Evolutionary conservation across 306 rosid genomes (phyloP).

Genomic region (Cercis canadensis): DNA sequence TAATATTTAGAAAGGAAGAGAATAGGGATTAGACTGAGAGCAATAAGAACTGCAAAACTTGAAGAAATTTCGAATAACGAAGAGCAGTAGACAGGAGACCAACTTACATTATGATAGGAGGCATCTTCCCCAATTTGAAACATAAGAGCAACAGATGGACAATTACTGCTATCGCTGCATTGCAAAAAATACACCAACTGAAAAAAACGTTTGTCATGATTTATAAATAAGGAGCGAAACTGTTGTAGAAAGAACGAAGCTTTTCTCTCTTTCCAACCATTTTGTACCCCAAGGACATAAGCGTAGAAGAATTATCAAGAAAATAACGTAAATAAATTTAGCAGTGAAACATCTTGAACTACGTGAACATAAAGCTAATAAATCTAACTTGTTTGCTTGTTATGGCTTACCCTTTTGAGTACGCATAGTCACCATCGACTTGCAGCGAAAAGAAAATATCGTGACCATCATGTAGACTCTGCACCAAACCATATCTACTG

Average conservation of each 20-base stretch:
- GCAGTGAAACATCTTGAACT: not conserved
- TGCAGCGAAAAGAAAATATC: conserved; percentile 81
- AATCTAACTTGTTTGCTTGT: conserved; percentile 8
- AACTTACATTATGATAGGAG: conserved; percentile 78
- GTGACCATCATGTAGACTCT: conserved; percentile 91
- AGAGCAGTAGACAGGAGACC: conserved; percentile 16
- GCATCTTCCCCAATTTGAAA: conserved; percentile 86
- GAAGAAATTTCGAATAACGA: not conserved
- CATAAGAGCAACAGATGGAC: conserved; percentile 96
- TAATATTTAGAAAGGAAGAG: not conserved
- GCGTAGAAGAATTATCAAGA: not conserved
- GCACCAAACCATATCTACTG: conserved; percentile 35
- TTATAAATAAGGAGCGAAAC: conserved; percentile 19
- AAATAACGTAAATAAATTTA: conserved; percentile 3
- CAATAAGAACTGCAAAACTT: conserved; percentile 23
- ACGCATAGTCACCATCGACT: conserved; percentile 79
- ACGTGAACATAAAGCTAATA: not conserved
- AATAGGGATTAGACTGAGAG: conserved; percentile 10
- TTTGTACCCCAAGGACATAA: conserved; percentile 10
- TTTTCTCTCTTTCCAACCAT: conserved; percentile 14
- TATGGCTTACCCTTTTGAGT: conserved; percentile 74
- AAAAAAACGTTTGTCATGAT: conserved; percentile 31
- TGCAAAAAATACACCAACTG: conserved; percentile 33
- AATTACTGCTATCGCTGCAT: conserved; percentile 69
- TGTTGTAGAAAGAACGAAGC: not conserved